Evolutionary conservation across 495 filamentous ascomycete species (phyloP).

Genomic region (Talaromyces trachyspermus): DNA sequence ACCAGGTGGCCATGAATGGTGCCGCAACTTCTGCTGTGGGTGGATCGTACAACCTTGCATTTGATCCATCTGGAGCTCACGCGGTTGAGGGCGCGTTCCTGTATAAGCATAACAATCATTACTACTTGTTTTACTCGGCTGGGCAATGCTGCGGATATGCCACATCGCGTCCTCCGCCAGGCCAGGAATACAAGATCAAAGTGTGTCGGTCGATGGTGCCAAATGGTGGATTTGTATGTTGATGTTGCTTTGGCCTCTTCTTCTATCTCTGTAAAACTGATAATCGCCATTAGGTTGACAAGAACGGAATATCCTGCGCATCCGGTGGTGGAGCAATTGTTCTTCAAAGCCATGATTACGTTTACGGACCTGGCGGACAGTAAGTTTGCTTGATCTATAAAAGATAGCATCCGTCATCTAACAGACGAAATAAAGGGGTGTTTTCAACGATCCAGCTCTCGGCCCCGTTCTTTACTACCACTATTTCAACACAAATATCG

Average conservation of each 20-base stretch:
- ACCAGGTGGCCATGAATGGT: slow-evolving; percentile 53
- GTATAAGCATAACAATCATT: slow-evolving; percentile 51
- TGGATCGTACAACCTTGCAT: slow-evolving; percentile 44
- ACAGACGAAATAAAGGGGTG: slow-evolving; percentile 27
- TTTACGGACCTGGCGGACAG: slow-evolving; percentile 73
- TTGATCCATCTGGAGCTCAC: slow-evolving; percentile 42
- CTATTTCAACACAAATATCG: slow-evolving; percentile 58
- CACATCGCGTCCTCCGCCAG: slow-evolving; percentile 39
- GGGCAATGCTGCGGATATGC: slow-evolving; percentile 62
- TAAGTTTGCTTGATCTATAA: slow-evolving; percentile 16
- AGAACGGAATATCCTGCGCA: slow-evolving; percentile 49
- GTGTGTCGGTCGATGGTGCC: slow-evolving; percentile 54
- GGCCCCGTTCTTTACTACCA: slow-evolving; percentile 64
- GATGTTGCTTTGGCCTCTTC: not conserved
- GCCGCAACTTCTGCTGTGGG: slow-evolving; percentile 31
- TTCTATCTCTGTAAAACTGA: slow-evolving; percentile 5
- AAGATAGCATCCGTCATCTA: not conserved
- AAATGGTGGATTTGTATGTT: slow-evolving; percentile 47
- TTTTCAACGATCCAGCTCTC: slow-evolving; percentile 38
- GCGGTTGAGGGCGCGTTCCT: slow-evolving; percentile 55
- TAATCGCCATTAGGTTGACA: slow-evolving; percentile 37
- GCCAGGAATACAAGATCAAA: slow-evolving; percentile 64
- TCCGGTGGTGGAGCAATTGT: slow-evolving; percentile 58
- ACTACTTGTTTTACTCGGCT: slow-evolving; percentile 63
- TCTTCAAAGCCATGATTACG: slow-evolving; percentile 50